Evolutionary conservation across 2,329 filamentous ascomycete species (phyloP), one percentile per base, ranked within the genome.

Genomic region (Fusarium humuli): DNA sequence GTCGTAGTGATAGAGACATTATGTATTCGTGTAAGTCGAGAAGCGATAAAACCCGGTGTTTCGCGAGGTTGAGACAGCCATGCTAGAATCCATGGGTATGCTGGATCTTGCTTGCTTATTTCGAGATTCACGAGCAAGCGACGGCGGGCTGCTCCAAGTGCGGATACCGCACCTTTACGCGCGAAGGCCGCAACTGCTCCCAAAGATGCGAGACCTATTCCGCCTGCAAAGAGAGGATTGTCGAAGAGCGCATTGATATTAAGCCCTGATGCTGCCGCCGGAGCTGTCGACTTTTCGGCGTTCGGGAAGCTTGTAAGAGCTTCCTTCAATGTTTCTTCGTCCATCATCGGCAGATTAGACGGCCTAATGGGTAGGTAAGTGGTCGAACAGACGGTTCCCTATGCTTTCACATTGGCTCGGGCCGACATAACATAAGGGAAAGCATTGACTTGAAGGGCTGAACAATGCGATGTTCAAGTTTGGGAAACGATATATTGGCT

Each of bases 91-190:
- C 94, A 98, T 42, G 90, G 90, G 79, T 98, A 99, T 3, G 95
- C 94, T 46, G 94, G 90, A 81, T 99, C 96, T 75, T 95, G 93
- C 77, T 94, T 92, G 79, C 93, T 95, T 80, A 99, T 97, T 81
- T 99, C 96, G 75, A 99, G 90, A 76, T 98, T 94, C 75, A 98
- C 93, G 30, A 99, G 90, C 82, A 99, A 89, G 50, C 95, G 93
- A 56, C 92, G 90, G 52, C 93, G 92, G 62, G 97, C 82, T 60
- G 97, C 85, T 45, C 88, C 87, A n/a, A 91, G 90, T 57, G 90
- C 90, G 74, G 90, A 85, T 65, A 94, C 88, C 63, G 92, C 80
- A 34, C 92, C 93, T 77, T 91, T 91, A 69, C 96, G 94, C 30
- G 91, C 93, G 73, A 97, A 88, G 14, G 94, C 91, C 32, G 94